These are phyloP conservation scores for Nemania diffusa DNA, from an alignment of 2,329 filamentous ascomycete genomes.

Conservation along the genomic window DNA sequence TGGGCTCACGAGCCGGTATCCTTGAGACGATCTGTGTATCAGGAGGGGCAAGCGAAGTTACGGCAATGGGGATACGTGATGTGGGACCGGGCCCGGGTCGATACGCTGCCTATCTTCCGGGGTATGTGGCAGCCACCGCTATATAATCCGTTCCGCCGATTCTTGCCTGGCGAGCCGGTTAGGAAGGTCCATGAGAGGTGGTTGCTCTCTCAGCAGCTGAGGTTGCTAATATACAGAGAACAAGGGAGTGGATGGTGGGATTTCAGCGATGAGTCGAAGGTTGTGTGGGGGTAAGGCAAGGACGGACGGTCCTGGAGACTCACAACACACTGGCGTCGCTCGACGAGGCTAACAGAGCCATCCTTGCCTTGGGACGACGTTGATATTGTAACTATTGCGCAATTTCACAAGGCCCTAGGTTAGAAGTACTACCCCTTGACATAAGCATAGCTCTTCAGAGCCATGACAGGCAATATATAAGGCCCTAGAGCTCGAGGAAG, in stretches of 20 bases:
- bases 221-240: conserved; percentile 22
- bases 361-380: conserved; percentile 18
- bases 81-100: conserved; percentile 24
- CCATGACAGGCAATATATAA: conserved; percentile 17
- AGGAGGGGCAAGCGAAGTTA: conserved; percentile 16
- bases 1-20: conserved; percentile 20
- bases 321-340: conserved; percentile 23
- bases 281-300: conserved; percentile 19
- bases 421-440: conserved; percentile 15
- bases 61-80: conserved; percentile 25
- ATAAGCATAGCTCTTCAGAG: conserved; percentile 16
- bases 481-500: conserved; percentile 18
- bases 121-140: conserved; percentile 17
- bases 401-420: conserved; percentile 9
- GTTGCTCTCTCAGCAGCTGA: conserved; percentile 16
- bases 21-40: conserved; percentile 18
- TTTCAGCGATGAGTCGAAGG: conserved; percentile 20
- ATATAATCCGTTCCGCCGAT: conserved; percentile 12
- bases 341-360: conserved; percentile 23
- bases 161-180: conserved; percentile 12
- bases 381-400: conserved; percentile 20
- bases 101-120: conserved; percentile 22
- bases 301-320: conserved; percentile 10
- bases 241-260: conserved; percentile 27
- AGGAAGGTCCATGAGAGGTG: conserved; percentile 15